Conservation (phyloP, 2,329 filamentous ascomycete genomes). For the Penicillium sp. region DNA sequence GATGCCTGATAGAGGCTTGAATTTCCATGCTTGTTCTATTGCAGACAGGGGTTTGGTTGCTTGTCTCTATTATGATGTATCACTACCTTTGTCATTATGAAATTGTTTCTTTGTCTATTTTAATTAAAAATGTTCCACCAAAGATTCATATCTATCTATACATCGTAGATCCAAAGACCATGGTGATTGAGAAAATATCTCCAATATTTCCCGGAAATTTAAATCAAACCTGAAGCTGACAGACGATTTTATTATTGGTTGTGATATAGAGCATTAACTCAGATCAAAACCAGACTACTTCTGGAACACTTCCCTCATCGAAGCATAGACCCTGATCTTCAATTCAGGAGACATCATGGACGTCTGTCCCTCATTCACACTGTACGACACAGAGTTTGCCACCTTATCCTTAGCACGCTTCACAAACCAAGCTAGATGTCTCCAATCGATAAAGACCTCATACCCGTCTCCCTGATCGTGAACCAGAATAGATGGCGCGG, state of each 20-base stretch:
- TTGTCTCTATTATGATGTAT: too few species aligned
- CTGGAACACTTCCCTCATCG: neutral
- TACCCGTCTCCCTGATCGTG: constrained; percentile 10
- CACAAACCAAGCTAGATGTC: constrained; percentile 4
- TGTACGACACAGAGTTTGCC: neutral
- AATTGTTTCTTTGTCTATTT: too few species aligned
- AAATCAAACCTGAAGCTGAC: neutral
- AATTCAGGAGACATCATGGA: neutral
- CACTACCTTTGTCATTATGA: too few species aligned
- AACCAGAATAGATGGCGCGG: constrained; percentile 4
- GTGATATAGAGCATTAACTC: neutral
- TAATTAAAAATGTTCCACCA: too few species aligned
- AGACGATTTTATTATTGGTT: neutral
- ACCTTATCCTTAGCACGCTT: constrained; percentile 8
- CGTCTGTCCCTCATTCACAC: neutral
- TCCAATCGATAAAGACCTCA: constrained; percentile 8
- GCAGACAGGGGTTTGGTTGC: neutral
- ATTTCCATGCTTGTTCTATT: neutral
- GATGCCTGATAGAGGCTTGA: constrained; percentile 38
- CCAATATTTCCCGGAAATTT: too few species aligned
- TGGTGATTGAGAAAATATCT: too few species aligned
- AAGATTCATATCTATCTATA: too few species aligned
- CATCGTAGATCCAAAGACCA: too few species aligned
- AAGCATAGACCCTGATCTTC: neutral
- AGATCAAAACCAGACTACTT: neutral